Base-by-base conservation (phyloP, 2,329 filamentous ascomycete genomes). In the Berkeleyomyces basicola region DNA sequence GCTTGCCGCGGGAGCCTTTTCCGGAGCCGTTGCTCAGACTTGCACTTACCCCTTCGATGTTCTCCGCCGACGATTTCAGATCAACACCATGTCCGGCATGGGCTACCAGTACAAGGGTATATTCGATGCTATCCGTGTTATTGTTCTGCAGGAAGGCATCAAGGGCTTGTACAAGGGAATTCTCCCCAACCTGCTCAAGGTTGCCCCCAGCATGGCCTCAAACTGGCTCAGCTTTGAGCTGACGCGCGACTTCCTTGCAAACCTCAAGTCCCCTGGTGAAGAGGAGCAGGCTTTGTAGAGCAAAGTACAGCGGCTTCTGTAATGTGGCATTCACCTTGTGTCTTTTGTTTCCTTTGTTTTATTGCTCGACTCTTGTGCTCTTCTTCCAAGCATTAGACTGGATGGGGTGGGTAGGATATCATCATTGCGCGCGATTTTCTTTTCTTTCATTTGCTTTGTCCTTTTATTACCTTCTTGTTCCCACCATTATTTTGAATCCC, bases 31-130 rank as follows among this genome's bases (percentile, higher is more conserved):
- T 61, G 93, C 93, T 49, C 93, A 99, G 73, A 97, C 92, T 2
- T 96, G 88, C 79, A 99, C 93, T 70, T 99, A 99, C 75, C 93
- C 93, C 66, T 96, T 99, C 88, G 91, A 96, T 71, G 92, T 99
- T 2, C 79, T 99, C 62, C 88, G 93, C 40, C 85, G 93, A 65
- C 83, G 93, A 59, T 99, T 99, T 73, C 93, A 99, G 72, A 93
- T 99, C 76, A 99, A 99, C 75, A 96, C 93, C 61, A 99, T 99
- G 93, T 90, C 88, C 58, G 93, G 93, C 60, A 92, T 99, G 85
- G 93, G 93, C 59, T 97, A 96, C 74, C 84, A 92, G 72, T 99
- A 99, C 77, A 90, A 88, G 70, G 87, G 85, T 5, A 86, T 99
- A 51, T 79, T 83, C 66, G 90, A 96, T 71, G 93, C 93, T 3